phyloP scores from a whole-genome alignment of 2,329 filamentous ascomycete genomes.

The Magnaporthales sp. region DNA sequence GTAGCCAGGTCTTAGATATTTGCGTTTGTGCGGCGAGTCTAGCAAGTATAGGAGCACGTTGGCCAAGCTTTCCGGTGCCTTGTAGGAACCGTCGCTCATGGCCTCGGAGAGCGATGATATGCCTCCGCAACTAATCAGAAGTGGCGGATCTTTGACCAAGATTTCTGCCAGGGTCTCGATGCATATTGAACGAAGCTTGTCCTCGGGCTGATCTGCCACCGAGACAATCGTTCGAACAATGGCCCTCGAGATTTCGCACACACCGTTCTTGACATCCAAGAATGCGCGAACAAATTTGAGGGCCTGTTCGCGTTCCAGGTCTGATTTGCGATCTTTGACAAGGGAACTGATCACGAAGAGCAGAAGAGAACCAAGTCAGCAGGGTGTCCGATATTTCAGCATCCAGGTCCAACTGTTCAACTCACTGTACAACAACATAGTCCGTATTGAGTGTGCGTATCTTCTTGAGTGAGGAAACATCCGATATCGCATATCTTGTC shows the following conservation, averaged over 20 bases:
- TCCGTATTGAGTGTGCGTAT: constrained; percentile 87
- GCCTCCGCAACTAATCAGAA: constrained; percentile 77
- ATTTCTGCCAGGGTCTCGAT: constrained; percentile 91
- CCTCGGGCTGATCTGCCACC: constrained; percentile 78
- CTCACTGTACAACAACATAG: constrained; percentile 71
- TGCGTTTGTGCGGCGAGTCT: constrained; percentile 72
- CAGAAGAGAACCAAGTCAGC: not conserved
- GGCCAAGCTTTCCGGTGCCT: constrained; percentile 82
- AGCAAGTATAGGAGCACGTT: constrained; percentile 83
- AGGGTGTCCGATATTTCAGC: not conserved
- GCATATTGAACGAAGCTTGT: constrained; percentile 81
- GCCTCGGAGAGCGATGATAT: constrained; percentile 85
- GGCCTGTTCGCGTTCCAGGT: constrained; percentile 92
- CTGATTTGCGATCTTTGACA: constrained; percentile 93
- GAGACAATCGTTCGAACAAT: constrained; percentile 86
- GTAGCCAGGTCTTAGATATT: constrained; percentile 77
- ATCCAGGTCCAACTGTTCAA: constrained; percentile 6
- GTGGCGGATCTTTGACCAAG: constrained; percentile 71
- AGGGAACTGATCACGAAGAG: constrained; percentile 48
- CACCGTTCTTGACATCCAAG: constrained; percentile 87
- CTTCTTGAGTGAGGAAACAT: constrained; percentile 78
- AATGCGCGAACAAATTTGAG: constrained; percentile 95
- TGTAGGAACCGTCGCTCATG: constrained; percentile 82
- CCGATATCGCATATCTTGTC: constrained; percentile 89
- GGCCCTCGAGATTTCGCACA: constrained; percentile 76